phyloP scores from a whole-genome alignment of 257 asterid genomes.

The Galeopsis tetrahit region DNA sequence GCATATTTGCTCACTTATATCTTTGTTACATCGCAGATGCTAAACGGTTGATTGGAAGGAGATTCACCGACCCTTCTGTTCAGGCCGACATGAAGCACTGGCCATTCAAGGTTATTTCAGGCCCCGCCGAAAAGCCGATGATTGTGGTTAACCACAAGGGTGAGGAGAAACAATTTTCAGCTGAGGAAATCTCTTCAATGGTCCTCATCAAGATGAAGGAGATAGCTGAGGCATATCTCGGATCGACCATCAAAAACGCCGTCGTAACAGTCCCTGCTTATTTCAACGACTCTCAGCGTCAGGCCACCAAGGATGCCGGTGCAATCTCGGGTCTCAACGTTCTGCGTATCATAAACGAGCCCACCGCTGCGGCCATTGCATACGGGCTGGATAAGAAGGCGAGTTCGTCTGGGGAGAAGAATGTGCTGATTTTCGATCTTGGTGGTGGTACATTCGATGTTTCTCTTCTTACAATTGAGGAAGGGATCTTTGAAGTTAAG shows the following conservation, averaged over 20 bases:
- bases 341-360: constrained; percentile 47
- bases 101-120: constrained; percentile 48
- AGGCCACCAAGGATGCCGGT: constrained; percentile 52
- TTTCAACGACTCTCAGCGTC: constrained; percentile 52
- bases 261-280: constrained; percentile 52
- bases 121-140: constrained; percentile 52
- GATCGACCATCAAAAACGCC: constrained; percentile 40
- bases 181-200: constrained; percentile 54
- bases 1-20: not conserved
- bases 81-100: constrained; percentile 46
- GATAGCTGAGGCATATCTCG: constrained; percentile 44
- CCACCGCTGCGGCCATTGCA: constrained; percentile 51
- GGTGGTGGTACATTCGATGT: constrained; percentile 52
- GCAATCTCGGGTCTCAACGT: constrained; percentile 45
- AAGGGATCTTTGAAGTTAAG: constrained; percentile 48
- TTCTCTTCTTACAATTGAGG: constrained; percentile 46
- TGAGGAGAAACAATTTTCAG: constrained; percentile 47
- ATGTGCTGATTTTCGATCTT: constrained; percentile 45
- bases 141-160: constrained; percentile 45
- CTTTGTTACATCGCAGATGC: constrained; percentile 34
- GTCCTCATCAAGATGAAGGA: constrained; percentile 48
- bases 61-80: constrained; percentile 45
- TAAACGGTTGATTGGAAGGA: constrained; percentile 46
- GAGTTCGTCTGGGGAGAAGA: constrained; percentile 36
- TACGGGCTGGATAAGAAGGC: constrained; percentile 49